Percentiles rank a stretch among this genome's conserved stretches.
Evolutionary conservation across 768 basidiomycete genomes (phyloP).

Genomic region (Asterophora lycoperdoides): DNA sequence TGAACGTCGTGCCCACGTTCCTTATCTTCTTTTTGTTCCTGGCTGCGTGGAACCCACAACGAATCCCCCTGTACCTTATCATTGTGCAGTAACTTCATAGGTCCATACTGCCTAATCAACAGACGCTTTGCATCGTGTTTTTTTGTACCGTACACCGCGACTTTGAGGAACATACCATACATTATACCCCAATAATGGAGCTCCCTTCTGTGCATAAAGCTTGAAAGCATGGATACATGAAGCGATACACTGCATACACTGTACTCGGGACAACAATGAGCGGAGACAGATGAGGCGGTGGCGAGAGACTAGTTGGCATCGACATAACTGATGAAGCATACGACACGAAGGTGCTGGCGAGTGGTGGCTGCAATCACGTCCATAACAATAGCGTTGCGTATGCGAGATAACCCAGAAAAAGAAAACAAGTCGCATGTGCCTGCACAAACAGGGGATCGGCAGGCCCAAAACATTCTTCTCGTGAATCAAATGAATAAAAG

Average conservation of each 20-base stretch:
- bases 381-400: not conserved
- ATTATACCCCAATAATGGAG: not conserved
- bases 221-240: not conserved
- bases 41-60: constrained; percentile 5
- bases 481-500: too few relatives aligned
- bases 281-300: not conserved
- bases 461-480: too few relatives aligned
- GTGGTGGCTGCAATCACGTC: not conserved
- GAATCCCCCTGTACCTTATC: constrained; percentile 6
- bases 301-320: not conserved
- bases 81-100: constrained; percentile 4
- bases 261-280: too few relatives aligned
- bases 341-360: not conserved
- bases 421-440: not conserved
- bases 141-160: constrained; percentile 7
- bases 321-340: not conserved
- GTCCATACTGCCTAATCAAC: constrained; percentile 12
- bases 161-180: constrained; percentile 2
- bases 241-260: not conserved
- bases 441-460: too few relatives aligned
- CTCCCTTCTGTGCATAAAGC: not conserved
- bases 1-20: constrained; percentile 15
- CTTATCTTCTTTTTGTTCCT: constrained; percentile 12
- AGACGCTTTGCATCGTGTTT: constrained; percentile 4
- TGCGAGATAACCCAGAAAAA: not conserved